Percentiles rank a stretch among this genome's conserved stretches.
Conservation (phyloP, 192 early-diverging fungal species). For the Spinellus fusiger region DNA sequence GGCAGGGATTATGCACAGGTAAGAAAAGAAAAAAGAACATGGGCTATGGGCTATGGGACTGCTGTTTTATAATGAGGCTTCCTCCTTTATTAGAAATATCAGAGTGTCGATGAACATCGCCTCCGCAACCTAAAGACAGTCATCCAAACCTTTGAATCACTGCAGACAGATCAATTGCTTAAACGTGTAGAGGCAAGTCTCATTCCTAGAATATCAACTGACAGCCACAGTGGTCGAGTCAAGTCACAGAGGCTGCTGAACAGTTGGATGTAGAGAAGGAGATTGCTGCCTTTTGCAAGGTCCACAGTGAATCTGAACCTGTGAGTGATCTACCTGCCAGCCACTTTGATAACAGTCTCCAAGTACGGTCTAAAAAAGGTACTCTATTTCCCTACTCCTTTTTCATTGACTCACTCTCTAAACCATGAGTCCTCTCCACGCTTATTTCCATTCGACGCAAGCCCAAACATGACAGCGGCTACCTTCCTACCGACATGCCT, state of each 20-base stretch:
- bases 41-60: neutral
- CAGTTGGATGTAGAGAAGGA: conserved; percentile 9
- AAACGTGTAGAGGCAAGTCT: conserved; percentile 18
- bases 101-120: conserved; percentile 21
- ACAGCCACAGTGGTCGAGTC: neutral
- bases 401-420: neutral
- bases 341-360: neutral
- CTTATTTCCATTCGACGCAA: conserved; percentile 19
- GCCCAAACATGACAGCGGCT: conserved; percentile 12
- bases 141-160: conserved; percentile 15
- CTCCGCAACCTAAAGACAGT: conserved; percentile 10
- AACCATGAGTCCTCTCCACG: conserved; percentile 8
- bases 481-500: neutral
- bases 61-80: no score
- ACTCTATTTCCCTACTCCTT: neutral
- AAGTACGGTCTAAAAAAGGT: conserved; percentile 6
- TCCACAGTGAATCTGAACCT: neutral
- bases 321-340: neutral
- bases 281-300: conserved; percentile 4
- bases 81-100: conserved; percentile 15
- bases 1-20: conserved; percentile 6
- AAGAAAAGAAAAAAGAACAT: neutral
- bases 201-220: neutral
- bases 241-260: neutral
- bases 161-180: conserved; percentile 22